Evolutionary conservation across 1,284 basidiomycete genomes (phyloP).

Genomic region (Fomitopsis schrenkii): DNA sequence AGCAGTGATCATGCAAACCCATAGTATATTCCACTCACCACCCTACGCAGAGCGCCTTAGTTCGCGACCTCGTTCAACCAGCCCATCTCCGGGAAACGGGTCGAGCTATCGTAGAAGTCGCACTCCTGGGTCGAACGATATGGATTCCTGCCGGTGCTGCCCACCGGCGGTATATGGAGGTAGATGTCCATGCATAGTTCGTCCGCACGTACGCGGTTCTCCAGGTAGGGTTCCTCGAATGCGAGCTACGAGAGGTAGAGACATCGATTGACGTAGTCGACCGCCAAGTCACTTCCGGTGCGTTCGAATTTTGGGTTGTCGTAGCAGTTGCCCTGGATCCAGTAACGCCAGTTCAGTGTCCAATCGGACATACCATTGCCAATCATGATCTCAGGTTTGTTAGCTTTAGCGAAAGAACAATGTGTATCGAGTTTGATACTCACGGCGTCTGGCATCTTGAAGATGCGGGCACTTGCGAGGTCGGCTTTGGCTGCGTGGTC

Average conservation of each 20-base stretch:
- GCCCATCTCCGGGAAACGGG: conserved; percentile 3
- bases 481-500: not conserved
- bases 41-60: not conserved
- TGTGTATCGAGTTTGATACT: not conserved
- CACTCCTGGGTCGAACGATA: conserved; percentile 4
- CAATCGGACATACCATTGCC: conserved; percentile 4
- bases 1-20: not conserved
- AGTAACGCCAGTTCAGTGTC: not conserved
- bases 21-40: not conserved
- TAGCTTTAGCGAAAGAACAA: not conserved
- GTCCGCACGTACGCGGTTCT: not conserved
- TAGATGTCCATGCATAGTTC: not conserved
- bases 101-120: not conserved
- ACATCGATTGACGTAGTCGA: not conserved
- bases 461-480: not conserved
- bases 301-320: conserved; percentile 2
- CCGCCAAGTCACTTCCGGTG: conserved; percentile 1
- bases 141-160: not conserved
- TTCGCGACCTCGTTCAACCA: conserved; percentile 3
- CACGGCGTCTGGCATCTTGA: conserved; percentile 5
- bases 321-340: not conserved
- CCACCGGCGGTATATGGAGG: not conserved
- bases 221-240: not conserved
- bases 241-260: not conserved
- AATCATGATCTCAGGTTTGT: conserved; percentile 1